phyloP scores from a whole-genome alignment of 345 rosid species.

The Odontarrhena argentea region DNA sequence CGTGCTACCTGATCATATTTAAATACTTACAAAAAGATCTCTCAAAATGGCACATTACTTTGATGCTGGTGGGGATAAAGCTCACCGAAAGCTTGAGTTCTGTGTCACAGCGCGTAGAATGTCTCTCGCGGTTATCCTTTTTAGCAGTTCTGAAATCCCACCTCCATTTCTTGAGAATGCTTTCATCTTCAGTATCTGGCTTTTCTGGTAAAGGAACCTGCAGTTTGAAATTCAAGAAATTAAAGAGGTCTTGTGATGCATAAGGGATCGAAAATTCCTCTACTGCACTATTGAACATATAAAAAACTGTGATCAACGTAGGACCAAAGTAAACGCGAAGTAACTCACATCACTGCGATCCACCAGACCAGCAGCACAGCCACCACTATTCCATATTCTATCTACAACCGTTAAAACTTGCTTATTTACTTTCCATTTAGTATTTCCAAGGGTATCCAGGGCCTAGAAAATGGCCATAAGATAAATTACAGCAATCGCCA shows the following conservation, averaged over 20 bases:
- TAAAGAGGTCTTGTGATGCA: conserved; percentile 10
- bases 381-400: conserved; percentile 82
- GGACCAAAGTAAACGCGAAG: conserved; percentile 22
- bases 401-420: conserved; percentile 65
- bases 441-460: conserved; percentile 75
- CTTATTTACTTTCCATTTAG: conserved; percentile 81
- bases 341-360: conserved; percentile 75
- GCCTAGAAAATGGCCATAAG: conserved; percentile 52
- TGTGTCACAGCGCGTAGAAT: conserved; percentile 72
- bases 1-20: conserved; percentile 65
- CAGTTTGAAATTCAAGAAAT: conserved; percentile 29
- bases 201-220: conserved; percentile 77
- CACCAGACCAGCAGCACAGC: conserved; percentile 65
- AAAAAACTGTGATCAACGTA: conserved; percentile 16
- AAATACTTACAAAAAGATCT: conserved; percentile 26
- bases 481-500: conserved; percentile 12
- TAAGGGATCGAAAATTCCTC: neutral
- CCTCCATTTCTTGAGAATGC: conserved; percentile 64
- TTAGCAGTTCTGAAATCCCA: conserved; percentile 60
- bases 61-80: conserved; percentile 19
- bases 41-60: conserved; percentile 32
- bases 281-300: conserved; percentile 2
- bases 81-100: conserved; percentile 87
- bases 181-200: conserved; percentile 80
- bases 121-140: conserved; percentile 81